Base-by-base conservation (phyloP, 805 yeast genomes). In the Lipomyces yamadae region DNA sequence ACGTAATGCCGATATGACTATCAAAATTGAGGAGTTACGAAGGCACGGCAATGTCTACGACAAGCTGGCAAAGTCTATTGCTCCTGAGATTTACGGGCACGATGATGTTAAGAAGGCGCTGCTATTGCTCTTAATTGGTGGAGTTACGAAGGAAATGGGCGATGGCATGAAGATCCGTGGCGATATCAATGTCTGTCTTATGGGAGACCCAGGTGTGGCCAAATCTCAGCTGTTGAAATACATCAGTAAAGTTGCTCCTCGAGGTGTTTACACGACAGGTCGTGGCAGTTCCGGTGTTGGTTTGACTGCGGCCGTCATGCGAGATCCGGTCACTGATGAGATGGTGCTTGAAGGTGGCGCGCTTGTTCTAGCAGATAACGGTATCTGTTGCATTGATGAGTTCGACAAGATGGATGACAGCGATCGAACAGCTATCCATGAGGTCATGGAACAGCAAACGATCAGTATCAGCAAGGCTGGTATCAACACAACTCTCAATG, bases 121-220 rank as follows among this genome's bases (percentile, higher is more conserved):
- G 67, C 80, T 95, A 54, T 79, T 95, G 66, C 82, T 95, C 68
- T 82, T 95, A 56, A 92, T 95, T 71, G 97, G 99, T 61, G 99
- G 99, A 75, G 98, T 93, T 56, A 90, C 96, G 59, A 95, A 95
- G 77, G 91, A 88, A 74, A 87, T 94, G 73, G 97, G 96, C 56
- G 99, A 95, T 79, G 99, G 99, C 72, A 87, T 95, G 91, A 87
- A 89, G 75, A 95, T 95, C 74, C 88, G 99, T 82, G 99, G 99
- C 74, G 99, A 95, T 77, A 91, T 95, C 73, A 95, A 95, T 76
- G 85, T 95, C 63, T 89, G 98, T 80, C 83, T 95, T 61, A 94
- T 95, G 98, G 99, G 99, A 74, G 99, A 95, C 76, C 99, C 99
- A 54, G 99, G 99, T 83, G 99, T 95, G 63, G 99, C 99, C 75